phyloP scores from a whole-genome alignment of 352 stramenopile genomes.

The Albugo laibachii region DNA sequence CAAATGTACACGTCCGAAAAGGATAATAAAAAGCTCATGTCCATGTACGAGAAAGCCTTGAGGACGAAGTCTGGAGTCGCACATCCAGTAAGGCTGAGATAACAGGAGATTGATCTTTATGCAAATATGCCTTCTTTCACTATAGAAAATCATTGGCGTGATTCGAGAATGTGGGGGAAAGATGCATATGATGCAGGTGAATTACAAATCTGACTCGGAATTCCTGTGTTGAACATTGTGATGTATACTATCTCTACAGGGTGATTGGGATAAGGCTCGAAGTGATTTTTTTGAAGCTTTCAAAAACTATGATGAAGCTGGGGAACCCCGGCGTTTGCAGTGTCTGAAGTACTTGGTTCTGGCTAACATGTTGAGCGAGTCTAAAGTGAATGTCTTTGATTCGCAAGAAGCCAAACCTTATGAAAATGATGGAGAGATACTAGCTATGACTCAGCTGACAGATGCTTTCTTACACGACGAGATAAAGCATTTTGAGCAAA shows the following conservation, averaged over 20 bases:
- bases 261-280: conserved; percentile 83
- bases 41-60: conserved; percentile 82
- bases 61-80: conserved; percentile 79
- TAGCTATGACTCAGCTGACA: conserved; percentile 90
- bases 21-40: conserved; percentile 86
- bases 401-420: conserved; percentile 84
- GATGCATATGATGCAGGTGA: conserved; percentile 88
- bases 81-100: conserved; percentile 48
- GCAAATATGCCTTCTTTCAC: not conserved
- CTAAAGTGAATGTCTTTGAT: conserved; percentile 90
- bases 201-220: not conserved
- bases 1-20: conserved; percentile 85
- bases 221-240: not conserved
- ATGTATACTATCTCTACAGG: conserved; percentile 9
- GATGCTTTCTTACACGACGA: conserved; percentile 89
- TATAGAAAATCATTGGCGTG: conserved; percentile 81
- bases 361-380: conserved; percentile 89
- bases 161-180: conserved; percentile 92
- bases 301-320: conserved; percentile 93
- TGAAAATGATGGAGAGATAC: conserved; percentile 90
- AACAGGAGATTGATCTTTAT: not conserved
- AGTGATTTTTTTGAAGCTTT: conserved; percentile 92
- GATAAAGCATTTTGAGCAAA: conserved; percentile 87
- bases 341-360: conserved; percentile 91
- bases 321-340: conserved; percentile 77